phyloP scores from a whole-genome alignment of 2,329 filamentous ascomycete genomes.

The Mollisia scopiformis region DNA sequence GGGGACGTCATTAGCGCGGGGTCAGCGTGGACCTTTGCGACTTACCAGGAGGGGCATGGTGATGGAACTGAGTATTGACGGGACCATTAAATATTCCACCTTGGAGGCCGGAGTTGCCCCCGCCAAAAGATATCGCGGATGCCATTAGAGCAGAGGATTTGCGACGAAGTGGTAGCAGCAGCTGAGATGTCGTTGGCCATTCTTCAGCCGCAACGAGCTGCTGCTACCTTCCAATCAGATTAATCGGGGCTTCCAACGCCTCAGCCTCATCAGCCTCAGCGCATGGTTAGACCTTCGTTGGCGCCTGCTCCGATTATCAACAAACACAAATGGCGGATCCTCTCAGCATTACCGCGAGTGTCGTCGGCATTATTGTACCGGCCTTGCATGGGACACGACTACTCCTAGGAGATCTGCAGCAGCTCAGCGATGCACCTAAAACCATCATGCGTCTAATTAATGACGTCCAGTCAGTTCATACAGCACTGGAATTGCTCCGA shows the following conservation, averaged over 20 bases:
- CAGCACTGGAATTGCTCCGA: slow-evolving; percentile 35
- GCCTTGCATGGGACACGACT: slow-evolving; percentile 37
- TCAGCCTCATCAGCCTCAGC: slow-evolving; percentile 19
- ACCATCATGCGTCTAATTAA: slow-evolving; percentile 35
- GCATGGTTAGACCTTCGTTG: slow-evolving; percentile 1
- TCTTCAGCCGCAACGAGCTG: slow-evolving; percentile 23
- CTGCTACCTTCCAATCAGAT: slow-evolving; percentile 18
- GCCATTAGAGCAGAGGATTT: slow-evolving; percentile 23
- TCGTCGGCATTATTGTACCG: slow-evolving; percentile 36
- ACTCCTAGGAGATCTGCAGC: slow-evolving; percentile 37
- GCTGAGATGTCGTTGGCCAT: slow-evolving; percentile 20
- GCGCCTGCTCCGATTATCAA: slow-evolving; percentile 12
- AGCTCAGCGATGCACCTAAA: slow-evolving; percentile 38
- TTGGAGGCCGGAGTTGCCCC: slow-evolving; percentile 25
- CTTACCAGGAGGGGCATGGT: slow-evolving; percentile 28
- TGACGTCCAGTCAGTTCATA: slow-evolving; percentile 35
- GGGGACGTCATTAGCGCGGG: slow-evolving; percentile 22
- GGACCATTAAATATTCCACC: slow-evolving; percentile 25
- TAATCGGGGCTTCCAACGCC: slow-evolving; percentile 9
- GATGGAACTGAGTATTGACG: slow-evolving; percentile 24
- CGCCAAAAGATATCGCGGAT: slow-evolving; percentile 24
- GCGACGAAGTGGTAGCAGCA: slow-evolving; percentile 17
- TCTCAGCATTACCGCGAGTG: slow-evolving; percentile 37
- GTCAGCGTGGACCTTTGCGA: slow-evolving; percentile 25
- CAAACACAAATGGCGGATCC: slow-evolving; percentile 25